Percentiles rank a stretch among this genome's conserved stretches.
These are phyloP conservation scores for Podaxis carcinomalis DNA, from an alignment of 768 basidiomycete species.

Conservation along the genomic window DNA sequence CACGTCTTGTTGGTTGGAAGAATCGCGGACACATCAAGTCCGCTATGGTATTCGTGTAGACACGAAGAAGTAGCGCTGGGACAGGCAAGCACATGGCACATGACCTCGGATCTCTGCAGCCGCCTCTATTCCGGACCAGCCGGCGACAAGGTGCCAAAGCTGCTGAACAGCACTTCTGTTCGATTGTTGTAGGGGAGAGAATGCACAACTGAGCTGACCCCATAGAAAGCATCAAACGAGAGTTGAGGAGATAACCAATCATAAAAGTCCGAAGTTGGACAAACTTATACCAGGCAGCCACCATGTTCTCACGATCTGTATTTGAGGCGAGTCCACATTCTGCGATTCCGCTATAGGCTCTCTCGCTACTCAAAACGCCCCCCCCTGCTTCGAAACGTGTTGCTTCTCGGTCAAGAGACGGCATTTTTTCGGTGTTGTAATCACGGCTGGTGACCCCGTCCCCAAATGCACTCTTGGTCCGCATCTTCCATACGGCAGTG, in stretches of 20 bases:
- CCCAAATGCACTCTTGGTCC: not conserved
- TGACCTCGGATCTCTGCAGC: not conserved
- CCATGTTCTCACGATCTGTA: not conserved
- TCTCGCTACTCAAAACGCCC: too few species aligned
- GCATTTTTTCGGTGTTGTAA: not conserved
- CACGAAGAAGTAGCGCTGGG: not conserved
- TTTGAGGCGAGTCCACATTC: not conserved
- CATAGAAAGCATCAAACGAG: not conserved
- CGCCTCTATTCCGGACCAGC: not conserved
- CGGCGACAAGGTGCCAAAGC: not conserved
- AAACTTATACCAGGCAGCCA: not conserved
- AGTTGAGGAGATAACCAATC: not conserved
- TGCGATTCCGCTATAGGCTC: not conserved
- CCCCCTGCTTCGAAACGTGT: not conserved
- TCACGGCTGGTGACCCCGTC: not conserved
- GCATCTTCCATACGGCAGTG: not conserved
- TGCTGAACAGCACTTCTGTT: not conserved
- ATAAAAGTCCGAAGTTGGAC: not conserved
- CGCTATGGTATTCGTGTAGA: not conserved
- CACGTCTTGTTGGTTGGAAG: not conserved
- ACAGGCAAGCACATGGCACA: conserved; percentile 1
- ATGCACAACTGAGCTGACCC: not conserved
- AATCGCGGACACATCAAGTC: not conserved
- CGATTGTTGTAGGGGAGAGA: not conserved
- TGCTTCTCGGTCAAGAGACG: not conserved